These are phyloP conservation scores for Spirogloea muscicola DNA, from an alignment of 139 green algal species.

Conservation along the genomic window DNA sequence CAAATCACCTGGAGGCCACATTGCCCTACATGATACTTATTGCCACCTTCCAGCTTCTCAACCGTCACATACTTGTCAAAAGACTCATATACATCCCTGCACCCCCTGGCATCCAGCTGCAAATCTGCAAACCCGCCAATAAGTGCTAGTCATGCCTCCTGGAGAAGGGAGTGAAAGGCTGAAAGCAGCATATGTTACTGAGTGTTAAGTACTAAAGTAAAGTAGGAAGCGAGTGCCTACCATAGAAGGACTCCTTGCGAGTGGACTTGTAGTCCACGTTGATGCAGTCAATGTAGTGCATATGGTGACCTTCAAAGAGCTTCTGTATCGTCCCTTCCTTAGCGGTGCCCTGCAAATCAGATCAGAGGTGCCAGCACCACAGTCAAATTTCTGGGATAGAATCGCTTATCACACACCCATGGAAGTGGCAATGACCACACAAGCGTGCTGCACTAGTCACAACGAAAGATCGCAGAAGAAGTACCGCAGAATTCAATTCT, in stretches of 20 bases:
- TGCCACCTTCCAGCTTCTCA: slow-evolving; percentile 77
- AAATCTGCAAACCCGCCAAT: slow-evolving; percentile 49
- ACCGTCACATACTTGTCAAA: slow-evolving; percentile 69
- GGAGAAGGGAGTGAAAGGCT: too few species aligned
- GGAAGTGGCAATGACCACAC: background rate
- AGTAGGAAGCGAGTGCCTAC: background rate
- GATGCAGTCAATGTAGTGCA: slow-evolving; percentile 90
- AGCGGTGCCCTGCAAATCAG: slow-evolving; percentile 53
- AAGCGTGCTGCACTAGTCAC: background rate
- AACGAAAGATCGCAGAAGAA: background rate
- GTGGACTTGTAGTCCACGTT: slow-evolving; percentile 87
- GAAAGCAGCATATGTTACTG: too few species aligned
- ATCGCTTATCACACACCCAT: slow-evolving; percentile 4
- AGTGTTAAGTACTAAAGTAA: background rate
- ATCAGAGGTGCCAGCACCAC: background rate
- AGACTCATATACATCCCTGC: slow-evolving; percentile 58
- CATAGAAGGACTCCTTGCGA: slow-evolving; percentile 77
- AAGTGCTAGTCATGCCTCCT: too few species aligned
- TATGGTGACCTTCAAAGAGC: slow-evolving; percentile 88
- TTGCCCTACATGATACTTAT: slow-evolving; percentile 93
- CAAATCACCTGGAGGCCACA: slow-evolving; percentile 74
- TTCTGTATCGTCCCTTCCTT: slow-evolving; percentile 89
- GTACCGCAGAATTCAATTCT: background rate
- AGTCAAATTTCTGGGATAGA: too few species aligned
- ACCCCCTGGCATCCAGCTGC: slow-evolving; percentile 92